These are phyloP conservation scores for Cardamine chenopodiifolia DNA, from an alignment of 345 rosid genomes.

Conservation along the genomic window DNA sequence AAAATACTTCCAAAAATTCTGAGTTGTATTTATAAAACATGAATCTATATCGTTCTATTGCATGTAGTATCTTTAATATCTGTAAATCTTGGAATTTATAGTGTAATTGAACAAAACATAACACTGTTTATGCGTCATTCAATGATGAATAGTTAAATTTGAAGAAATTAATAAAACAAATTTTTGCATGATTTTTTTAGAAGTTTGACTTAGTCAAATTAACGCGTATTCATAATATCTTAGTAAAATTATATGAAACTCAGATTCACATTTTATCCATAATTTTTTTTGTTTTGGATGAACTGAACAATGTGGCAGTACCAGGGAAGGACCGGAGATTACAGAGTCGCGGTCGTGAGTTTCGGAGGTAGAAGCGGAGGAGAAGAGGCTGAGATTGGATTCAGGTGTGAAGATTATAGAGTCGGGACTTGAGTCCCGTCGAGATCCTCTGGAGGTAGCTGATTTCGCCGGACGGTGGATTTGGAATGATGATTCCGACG, in stretches of 20 bases:
- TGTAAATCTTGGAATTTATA: not conserved
- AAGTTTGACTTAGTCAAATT: slow-evolving; percentile 27
- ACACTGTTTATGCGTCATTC: not conserved
- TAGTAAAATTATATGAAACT: not conserved
- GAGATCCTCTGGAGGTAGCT: slow-evolving; percentile 46
- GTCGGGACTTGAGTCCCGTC: slow-evolving; percentile 81
- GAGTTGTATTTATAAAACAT: not conserved
- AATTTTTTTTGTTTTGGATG: not conserved
- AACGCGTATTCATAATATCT: slow-evolving; percentile 3
- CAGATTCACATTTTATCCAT: not conserved
- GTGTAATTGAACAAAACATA: not conserved
- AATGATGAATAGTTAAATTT: not conserved
- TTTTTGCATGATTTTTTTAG: not conserved
- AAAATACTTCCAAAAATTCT: not conserved
- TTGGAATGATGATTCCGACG: slow-evolving; percentile 52
- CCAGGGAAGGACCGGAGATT: slow-evolving; percentile 72
- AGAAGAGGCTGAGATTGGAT: slow-evolving; percentile 78
- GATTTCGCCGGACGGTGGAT: slow-evolving; percentile 44
- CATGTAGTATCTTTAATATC: slow-evolving; percentile 1
- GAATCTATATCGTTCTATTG: no score
- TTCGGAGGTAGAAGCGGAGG: slow-evolving; percentile 86
- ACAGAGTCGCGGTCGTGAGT: slow-evolving; percentile 72
- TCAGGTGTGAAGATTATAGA: slow-evolving; percentile 81
- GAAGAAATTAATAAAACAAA: not conserved
- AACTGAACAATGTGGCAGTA: slow-evolving; percentile 35